Conservation (phyloP, 306 rosid species). For the Inga leiocalycina region DNA sequence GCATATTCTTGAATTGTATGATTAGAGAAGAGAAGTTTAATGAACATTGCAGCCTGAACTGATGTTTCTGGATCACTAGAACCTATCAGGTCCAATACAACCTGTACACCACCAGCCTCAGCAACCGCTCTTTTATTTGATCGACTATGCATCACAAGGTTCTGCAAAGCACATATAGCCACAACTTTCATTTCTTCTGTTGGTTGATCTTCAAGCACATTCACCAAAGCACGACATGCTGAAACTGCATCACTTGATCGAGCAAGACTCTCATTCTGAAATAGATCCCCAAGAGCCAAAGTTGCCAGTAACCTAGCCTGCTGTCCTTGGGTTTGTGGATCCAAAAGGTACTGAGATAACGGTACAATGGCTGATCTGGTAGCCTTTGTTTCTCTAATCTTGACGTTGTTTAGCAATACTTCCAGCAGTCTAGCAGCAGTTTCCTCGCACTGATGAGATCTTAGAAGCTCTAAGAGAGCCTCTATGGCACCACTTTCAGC, state of each 20-base stretch:
- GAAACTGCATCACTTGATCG: constrained; percentile 91
- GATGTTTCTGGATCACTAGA: constrained; percentile 95
- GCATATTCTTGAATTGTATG: constrained; percentile 98
- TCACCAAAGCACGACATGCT: constrained; percentile 96
- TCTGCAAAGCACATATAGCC: constrained; percentile 95
- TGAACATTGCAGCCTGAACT: constrained; percentile 94
- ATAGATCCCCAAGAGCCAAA: constrained; percentile 96
- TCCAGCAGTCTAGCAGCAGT: constrained; percentile 95
- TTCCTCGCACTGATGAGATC: constrained; percentile 95
- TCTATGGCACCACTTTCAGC: constrained; percentile 98
- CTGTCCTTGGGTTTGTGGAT: constrained; percentile 97
- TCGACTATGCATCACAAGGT: constrained; percentile 97
- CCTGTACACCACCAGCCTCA: constrained; percentile 99
- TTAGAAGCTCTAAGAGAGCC: constrained; percentile 93
- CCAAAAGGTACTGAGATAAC: constrained; percentile 94
- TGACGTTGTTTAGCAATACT: constrained; percentile 87
- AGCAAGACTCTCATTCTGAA: constrained; percentile 95
- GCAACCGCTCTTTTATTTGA: constrained; percentile 98
- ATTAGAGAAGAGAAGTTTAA: constrained; percentile 91
- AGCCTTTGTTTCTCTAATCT: constrained; percentile 93
- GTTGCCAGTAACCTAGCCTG: constrained; percentile 94
- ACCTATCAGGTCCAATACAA: constrained; percentile 91
- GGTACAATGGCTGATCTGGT: constrained; percentile 88
- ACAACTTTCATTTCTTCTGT: constrained; percentile 99
- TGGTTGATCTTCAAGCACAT: constrained; percentile 98